Evolutionary conservation across 1,139 yeast genomes (phyloP), one percentile per base, ranked within the genome.

Genomic region (Sporopachydermia cereana): DNA sequence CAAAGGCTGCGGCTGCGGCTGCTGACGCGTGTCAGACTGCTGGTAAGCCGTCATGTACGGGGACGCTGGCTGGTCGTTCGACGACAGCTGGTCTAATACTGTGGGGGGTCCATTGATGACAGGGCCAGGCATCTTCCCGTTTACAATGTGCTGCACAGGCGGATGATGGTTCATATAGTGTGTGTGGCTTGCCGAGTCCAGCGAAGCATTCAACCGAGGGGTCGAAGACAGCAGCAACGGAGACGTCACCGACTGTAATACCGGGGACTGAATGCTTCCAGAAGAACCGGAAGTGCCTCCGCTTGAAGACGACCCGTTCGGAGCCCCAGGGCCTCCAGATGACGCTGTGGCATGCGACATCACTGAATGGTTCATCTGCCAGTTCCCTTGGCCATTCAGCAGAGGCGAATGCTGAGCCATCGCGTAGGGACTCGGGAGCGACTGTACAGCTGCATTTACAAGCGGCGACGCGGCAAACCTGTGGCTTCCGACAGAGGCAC

Each of bases 31-130:
- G 18, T 47, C 45, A 30, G 48, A 50, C 41, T 49, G 57, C 30
- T 55, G 55, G 29, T 50, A 51, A 2, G 57, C 53, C 12, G 51
- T 45, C 20, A 54, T 46, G 41, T 54, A 54, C n/a, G 57, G 57
- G 3, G 60, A 54, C 9, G 55, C 53, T 23, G 51, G 30, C 30
- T 27, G 45, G 3, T 55, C 56, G 2, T 55, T 55, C 18, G 53
- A 49, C n/a, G 56, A 49, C 27, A 55, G 48, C 31, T 54, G 59
- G 41, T 55, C 53, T 24, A 49, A 47, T 12, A 49, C 52, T 20
- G 54, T 44, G 41, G 48, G 42, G 22, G 16, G 25, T n/a, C 3
- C 41, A 16, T 18, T 17, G 34, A 29, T 41, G 45, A n/a, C 41
- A 39, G 25, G 24, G 30, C 25, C 34, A 43, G 21, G 46, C 44